Base-by-base conservation (phyloP, 306 rosid species). In the Rubus parviflorus region DNA sequence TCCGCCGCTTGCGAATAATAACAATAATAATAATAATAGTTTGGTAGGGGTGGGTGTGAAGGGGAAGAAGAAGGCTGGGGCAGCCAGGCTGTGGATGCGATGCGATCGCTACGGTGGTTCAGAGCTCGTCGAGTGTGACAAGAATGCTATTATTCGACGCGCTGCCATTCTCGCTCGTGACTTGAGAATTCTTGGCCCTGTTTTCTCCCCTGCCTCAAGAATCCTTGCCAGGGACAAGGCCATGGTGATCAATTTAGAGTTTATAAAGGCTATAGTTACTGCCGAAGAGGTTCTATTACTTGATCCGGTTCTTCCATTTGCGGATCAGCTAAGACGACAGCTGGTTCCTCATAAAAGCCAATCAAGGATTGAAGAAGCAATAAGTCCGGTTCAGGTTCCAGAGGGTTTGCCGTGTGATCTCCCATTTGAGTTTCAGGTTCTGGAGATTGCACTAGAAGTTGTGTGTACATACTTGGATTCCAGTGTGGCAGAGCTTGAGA, bases 261-360 rank as follows among this genome's bases (percentile, higher is more conserved):
- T 89, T 79, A 88, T 92, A 48, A 88, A 86, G 79, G 92, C 87
- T 40, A 90, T 96, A 85, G 96, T 96, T 52, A 96, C 97, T 3
- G 99, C 99, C 2, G 99, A 95, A 75, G 99, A 95, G 81, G 91
- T 95, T 73, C 69, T 92, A 30, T 74, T 95, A 85, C 89, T 95
- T 68, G 98, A 96, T 73, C 99, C 99, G 82, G 98, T 96, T 86
- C 91, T 92, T 86, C 98, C 97, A 7, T 96, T 96, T 85, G 99
- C 91, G 41, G 97, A 96, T 64, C 97, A 92, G 66, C 90, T 96
- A 58, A 88, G 90, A 82, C 96, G 78, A 61, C 97, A 90, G 64
- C 89, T 30, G 35, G 2, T 92, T 85, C 97, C 89, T 2, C 46
- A 56, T 17, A 53, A 82, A 37, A 64, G 68, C 38, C 80, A 84